A percentile compares a stretch with the other conserved stretches of the same genome.
phyloP scores from a whole-genome alignment of 306 rosid species.

The Cucumis melo region DNA sequence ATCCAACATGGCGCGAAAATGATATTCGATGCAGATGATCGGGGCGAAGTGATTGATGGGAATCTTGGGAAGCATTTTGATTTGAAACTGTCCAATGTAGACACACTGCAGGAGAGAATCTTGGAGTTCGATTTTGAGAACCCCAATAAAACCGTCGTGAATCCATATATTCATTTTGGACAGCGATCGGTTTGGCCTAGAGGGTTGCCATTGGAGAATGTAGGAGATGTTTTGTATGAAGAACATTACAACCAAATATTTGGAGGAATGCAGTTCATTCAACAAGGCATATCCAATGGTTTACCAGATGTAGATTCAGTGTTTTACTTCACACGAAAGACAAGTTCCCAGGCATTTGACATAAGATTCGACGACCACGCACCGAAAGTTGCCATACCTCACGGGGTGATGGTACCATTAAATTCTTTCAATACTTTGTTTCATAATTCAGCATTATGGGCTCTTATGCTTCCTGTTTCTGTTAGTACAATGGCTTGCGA shows the following conservation, averaged over 20 bases:
- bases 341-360: conserved; percentile 50
- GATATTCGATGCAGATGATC: conserved; percentile 81
- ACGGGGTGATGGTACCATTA: conserved; percentile 68
- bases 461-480: conserved; percentile 85
- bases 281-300: conserved; percentile 41
- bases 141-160: conserved; percentile 57
- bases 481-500: conserved; percentile 88
- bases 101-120: conserved; percentile 67
- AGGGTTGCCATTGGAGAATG: conserved; percentile 88
- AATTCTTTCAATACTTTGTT: conserved; percentile 75
- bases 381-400: conserved; percentile 67
- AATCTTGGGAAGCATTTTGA: conserved; percentile 90
- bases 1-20: conserved; percentile 90
- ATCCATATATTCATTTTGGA: conserved; percentile 92
- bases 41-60: conserved; percentile 75
- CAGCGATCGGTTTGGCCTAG: conserved; percentile 98
- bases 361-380: conserved; percentile 63
- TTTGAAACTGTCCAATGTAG: conserved; percentile 60
- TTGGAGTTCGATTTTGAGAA: conserved; percentile 71
- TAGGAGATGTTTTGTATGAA: conserved; percentile 74
- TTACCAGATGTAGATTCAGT: conserved; percentile 87
- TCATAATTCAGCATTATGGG: conserved; percentile 83
- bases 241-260: conserved; percentile 56
- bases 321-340: conserved; percentile 65
- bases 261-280: conserved; percentile 28